phyloP scores from a whole-genome alignment of 805 yeast genomes.

The Candida endomychidarum region DNA sequence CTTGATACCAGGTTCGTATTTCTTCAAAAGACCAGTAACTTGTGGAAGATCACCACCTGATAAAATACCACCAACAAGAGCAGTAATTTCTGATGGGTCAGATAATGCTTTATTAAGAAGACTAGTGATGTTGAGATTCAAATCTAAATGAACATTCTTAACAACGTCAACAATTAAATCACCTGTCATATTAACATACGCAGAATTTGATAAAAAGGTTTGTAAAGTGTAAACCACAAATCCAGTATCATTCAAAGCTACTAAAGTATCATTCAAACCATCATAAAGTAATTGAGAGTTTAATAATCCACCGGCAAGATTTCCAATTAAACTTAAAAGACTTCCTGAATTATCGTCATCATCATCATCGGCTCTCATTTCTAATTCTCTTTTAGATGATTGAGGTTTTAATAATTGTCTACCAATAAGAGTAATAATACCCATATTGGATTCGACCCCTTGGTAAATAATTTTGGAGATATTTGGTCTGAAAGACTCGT shows the following conservation, averaged over 20 bases:
- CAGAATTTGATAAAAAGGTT: conserved; percentile 31
- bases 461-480: conserved; percentile 31
- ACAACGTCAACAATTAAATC: conserved; percentile 28
- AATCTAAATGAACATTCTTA: conserved; percentile 26
- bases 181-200: conserved; percentile 38
- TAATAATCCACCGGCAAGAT: conserved; percentile 28
- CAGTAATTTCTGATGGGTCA: conserved; percentile 22
- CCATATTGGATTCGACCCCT: conserved; percentile 32
- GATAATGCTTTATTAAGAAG: conserved; percentile 24
- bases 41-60: conserved; percentile 21
- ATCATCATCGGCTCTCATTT: conserved; percentile 1
- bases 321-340: conserved; percentile 27
- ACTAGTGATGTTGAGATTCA: conserved; percentile 26
- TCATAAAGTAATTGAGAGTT: conserved; percentile 26
- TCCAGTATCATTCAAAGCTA: conserved; percentile 43
- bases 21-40: conserved; percentile 18
- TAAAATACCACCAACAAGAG: conserved; percentile 18
- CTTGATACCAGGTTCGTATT: conserved; percentile 31
- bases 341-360: conserved; percentile 19
- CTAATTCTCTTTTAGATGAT: conserved; percentile 11
- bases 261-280: conserved; percentile 26
- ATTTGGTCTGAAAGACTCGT: conserved; percentile 30
- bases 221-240: conserved; percentile 38
- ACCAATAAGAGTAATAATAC: conserved; percentile 22
- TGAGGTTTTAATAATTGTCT: conserved; percentile 23